Evolutionary conservation across 1,139 yeast species (phyloP), one percentile per base, ranked within the genome.

Genomic region (Diutina neorugosa): DNA sequence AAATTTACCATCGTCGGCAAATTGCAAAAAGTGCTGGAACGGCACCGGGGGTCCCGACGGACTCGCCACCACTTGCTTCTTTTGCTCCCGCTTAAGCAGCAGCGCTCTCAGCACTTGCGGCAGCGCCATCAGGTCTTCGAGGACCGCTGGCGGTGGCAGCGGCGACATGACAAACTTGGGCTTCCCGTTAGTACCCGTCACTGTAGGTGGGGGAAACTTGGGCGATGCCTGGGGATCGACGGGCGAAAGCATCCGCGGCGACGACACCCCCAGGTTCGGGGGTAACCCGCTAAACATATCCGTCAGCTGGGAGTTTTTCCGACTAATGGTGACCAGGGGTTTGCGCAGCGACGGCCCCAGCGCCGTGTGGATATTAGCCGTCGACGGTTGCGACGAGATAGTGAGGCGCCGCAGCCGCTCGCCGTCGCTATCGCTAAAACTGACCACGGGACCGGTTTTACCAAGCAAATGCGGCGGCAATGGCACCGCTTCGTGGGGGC

Each of bases 1-100:
- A 55, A 88, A 76, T 63, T 90, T 90, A 44, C 83, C 83, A 63
- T 86, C 94, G 63, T 86, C 93, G 61, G 83, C 82, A 60, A 81
- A 82, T 53, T 80, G 76, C 54, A 86, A 71, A 62, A 80, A 85
- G 59, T 84, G 83, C 51, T 84, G 84, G 62, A 86, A 86, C 19
- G 91, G 91, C 1, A 84, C 84, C 37, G 84, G 81, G 1, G 89
- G 86, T 0, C 84, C 87, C 3, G 73, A 77, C 2, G 86, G 86
- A 2, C 84, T 70, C 21, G 74, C 76, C 25, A 74, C 76, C n/a
- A 64, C 57, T 12, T 65, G 61, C 51, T 65, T 64, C 53, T 63
- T 62, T 16, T 64, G 60, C 54, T 60, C 42, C 61, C 63, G 52
- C 57, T 47, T 16, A 55, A 54, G 43, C 43, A 40, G 23, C 31